Evolutionary conservation across 2,329 filamentous ascomycete genomes (phyloP).

Genomic region (Pestalotiopsis sp.): DNA sequence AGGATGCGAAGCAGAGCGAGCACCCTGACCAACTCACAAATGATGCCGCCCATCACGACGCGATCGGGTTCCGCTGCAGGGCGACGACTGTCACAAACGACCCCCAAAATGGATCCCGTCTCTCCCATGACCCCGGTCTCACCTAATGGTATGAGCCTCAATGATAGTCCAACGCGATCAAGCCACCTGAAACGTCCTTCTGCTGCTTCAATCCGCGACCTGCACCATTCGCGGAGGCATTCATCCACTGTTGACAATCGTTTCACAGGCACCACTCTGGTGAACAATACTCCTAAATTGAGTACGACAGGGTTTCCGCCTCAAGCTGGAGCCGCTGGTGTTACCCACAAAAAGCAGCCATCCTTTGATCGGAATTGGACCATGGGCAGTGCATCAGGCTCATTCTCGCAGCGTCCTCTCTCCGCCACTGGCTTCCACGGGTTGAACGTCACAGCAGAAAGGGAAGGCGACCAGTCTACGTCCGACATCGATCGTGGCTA

Average conservation of each 20-base stretch:
- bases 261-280: constrained; percentile 35
- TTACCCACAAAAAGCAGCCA: constrained; percentile 61
- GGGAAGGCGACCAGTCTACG: constrained; percentile 43
- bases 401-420: constrained; percentile 44
- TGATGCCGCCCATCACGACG: constrained; percentile 41
- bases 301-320: constrained; percentile 43
- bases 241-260: constrained; percentile 77
- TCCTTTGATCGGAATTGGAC: constrained; percentile 74
- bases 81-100: constrained; percentile 53
- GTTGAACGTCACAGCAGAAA: constrained; percentile 36
- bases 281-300: constrained; percentile 40
- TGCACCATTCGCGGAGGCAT: constrained; percentile 83
- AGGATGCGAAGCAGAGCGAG: constrained; percentile 55
- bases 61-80: constrained; percentile 47
- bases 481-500: constrained; percentile 83
- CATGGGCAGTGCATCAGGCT: constrained; percentile 47
- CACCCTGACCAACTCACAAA: constrained; percentile 54
- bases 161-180: constrained; percentile 48
- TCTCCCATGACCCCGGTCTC: constrained; percentile 42
- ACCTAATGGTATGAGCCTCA: constrained; percentile 28
- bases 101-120: constrained; percentile 48
- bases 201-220: constrained; percentile 76
- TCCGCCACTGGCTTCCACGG: constrained; percentile 52
- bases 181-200: constrained; percentile 65
- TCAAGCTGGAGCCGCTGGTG: constrained; percentile 30